Percentiles rank a stretch among this genome's conserved stretches.
phyloP scores from a whole-genome alignment of 768 basidiomycete genomes.

The Roridomyces roridus region DNA sequence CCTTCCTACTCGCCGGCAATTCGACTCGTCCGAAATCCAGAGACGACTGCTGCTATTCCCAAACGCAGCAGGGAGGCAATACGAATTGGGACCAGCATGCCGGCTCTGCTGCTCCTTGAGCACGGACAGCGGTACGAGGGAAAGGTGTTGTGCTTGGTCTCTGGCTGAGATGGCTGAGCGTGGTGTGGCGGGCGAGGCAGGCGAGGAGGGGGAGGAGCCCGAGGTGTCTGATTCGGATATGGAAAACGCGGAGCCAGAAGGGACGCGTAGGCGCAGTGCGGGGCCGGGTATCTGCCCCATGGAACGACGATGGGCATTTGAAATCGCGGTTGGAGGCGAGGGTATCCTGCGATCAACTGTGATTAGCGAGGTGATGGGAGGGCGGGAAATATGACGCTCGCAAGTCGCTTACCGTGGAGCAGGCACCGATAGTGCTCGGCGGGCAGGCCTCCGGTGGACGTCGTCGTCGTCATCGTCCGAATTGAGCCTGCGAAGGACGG shows the following conservation, averaged over 20 bases:
- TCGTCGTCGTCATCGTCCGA: constrained; percentile 53
- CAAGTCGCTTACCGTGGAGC: constrained; percentile 32
- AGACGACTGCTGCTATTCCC: constrained; percentile 7
- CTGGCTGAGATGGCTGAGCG: constrained; percentile 42
- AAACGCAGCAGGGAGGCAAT: constrained; percentile 8
- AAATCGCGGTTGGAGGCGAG: background rate
- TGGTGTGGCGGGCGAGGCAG: constrained; percentile 61
- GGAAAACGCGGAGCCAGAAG: constrained; percentile 27
- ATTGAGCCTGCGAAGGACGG: constrained; percentile 68
- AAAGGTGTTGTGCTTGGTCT: no score
- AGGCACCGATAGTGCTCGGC: constrained; percentile 51
- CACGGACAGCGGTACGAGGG: no score
- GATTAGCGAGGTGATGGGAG: no score
- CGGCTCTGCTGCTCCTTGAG: constrained; percentile 24
- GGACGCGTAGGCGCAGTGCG: constrained; percentile 19
- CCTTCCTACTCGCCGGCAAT: no score
- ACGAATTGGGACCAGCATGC: background rate
- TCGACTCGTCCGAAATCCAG: constrained; percentile 2
- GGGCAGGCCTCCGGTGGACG: constrained; percentile 41
- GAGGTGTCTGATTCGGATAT: constrained; percentile 41
- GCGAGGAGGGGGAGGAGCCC: constrained; percentile 43
- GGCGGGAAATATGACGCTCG: no score
- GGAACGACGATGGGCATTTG: constrained; percentile 31
- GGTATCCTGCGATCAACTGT: background rate
- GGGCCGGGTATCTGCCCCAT: constrained; percentile 14